Evolutionary conservation across 2,329 filamentous ascomycete genomes (phyloP).

Genomic region (Neonectria faginata): DNA sequence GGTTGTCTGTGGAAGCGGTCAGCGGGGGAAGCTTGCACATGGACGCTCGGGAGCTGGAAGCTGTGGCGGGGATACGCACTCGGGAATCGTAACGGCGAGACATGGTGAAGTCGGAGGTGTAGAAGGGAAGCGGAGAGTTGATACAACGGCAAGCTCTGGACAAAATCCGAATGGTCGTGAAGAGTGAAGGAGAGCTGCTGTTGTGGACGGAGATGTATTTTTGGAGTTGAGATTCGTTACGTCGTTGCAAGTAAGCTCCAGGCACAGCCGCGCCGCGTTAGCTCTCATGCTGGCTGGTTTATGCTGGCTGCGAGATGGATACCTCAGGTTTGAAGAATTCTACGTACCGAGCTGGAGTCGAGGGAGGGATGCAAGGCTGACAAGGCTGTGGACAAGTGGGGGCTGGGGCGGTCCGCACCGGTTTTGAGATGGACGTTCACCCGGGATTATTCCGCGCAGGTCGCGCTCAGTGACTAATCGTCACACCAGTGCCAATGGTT

Average conservation of each 20-base stretch:
- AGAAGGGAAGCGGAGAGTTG: constrained; percentile 19
- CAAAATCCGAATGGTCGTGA: constrained; percentile 11
- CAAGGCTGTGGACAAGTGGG: constrained; percentile 3
- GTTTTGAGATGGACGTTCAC: background rate
- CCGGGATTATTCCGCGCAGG: constrained; percentile 7
- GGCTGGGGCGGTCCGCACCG: background rate
- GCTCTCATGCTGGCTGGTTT: constrained; percentile 41
- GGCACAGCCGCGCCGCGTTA: constrained; percentile 56
- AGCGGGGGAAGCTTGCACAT: constrained; percentile 33
- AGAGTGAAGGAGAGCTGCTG: constrained; percentile 22
- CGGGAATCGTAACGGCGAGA: constrained; percentile 97
- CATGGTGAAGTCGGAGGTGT: constrained; percentile 67
- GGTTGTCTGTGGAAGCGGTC: constrained; percentile 77
- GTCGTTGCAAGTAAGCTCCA: constrained; percentile 54
- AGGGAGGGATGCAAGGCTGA: constrained; percentile 18
- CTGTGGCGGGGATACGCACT: constrained; percentile 67
- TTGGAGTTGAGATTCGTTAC: constrained; percentile 34
- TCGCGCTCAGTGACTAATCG: background rate
- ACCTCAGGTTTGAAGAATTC: constrained; percentile 40
- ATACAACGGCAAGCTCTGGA: constrained; percentile 16
- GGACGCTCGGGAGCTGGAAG: constrained; percentile 30
- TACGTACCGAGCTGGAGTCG: constrained; percentile 11
- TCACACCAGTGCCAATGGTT: background rate
- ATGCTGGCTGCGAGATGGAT: constrained; percentile 29
- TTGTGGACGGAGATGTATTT: constrained; percentile 32